Percentiles rank a stretch among this genome's conserved stretches.
Conservation (phyloP, 2,329 filamentous ascomycete genomes). For the Emericellopsis cladophorae region DNA sequence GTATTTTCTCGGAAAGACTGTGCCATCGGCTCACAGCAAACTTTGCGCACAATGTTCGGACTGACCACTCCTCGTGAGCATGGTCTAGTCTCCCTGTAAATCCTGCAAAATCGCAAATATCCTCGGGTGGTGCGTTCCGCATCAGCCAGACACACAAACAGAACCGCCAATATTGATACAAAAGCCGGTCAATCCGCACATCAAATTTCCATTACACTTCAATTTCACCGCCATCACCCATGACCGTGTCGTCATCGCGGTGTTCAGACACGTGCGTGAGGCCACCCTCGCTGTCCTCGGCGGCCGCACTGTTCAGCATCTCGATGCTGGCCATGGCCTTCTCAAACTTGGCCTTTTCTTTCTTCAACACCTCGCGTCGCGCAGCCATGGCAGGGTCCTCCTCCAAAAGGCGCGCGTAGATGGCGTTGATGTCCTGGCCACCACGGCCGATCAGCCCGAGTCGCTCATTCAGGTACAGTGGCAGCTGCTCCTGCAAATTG, state of each 20-base stretch:
- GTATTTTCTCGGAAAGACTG: no score
- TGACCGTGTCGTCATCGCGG: neutral
- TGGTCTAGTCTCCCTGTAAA: no score
- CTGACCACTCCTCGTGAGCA: no score
- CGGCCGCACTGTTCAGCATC: constrained; percentile 22
- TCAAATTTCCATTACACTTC: neutral
- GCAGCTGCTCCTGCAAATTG: constrained; percentile 23
- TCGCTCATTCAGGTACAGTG: constrained; percentile 27
- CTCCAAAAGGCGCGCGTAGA: constrained; percentile 32
- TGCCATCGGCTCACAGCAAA: no score
- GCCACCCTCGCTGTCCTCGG: constrained; percentile 2
- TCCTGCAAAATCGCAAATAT: no score
- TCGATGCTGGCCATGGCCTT: constrained; percentile 32
- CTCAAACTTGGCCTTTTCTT: constrained; percentile 31
- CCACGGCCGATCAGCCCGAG: constrained; percentile 22
- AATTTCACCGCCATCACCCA: neutral
- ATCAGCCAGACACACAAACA: no score
- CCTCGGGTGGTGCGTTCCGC: no score
- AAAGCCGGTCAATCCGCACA: no score
- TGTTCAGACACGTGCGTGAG: neutral
- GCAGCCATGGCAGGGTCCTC: constrained; percentile 30
- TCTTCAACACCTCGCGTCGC: constrained; percentile 25
- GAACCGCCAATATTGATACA: no score
- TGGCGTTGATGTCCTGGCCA: constrained; percentile 8
- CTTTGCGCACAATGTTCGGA: no score